Percentiles rank a stretch among this genome's conserved stretches.
Conservation (phyloP, 148 eudicot species). For the Simmondsia chinensis region DNA sequence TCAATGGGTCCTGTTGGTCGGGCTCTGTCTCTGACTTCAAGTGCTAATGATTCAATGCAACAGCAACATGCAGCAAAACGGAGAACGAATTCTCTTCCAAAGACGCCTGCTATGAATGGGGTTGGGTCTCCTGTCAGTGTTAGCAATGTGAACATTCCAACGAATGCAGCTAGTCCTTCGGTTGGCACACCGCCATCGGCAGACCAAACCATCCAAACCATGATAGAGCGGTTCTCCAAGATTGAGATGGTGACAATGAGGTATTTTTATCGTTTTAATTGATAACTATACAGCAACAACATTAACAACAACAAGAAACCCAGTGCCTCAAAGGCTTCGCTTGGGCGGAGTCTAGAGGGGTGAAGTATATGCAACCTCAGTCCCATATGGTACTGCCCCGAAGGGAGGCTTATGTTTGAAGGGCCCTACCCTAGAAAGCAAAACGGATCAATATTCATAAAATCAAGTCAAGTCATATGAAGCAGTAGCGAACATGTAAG, state of each 20-base stretch:
- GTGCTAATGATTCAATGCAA: slow-evolving; percentile 70
- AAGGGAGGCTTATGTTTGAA: too few relatives aligned
- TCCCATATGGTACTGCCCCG: too few relatives aligned
- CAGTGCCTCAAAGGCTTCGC: too few relatives aligned
- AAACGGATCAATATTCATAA: too few relatives aligned
- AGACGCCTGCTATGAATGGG: slow-evolving; percentile 57
- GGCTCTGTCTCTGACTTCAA: slow-evolving; percentile 52
- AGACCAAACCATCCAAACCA: slow-evolving; percentile 36
- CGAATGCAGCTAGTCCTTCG: slow-evolving; percentile 78
- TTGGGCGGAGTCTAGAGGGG: too few relatives aligned
- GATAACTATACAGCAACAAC: too few relatives aligned
- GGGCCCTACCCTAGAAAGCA: too few relatives aligned
- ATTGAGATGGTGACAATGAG: slow-evolving; percentile 56
- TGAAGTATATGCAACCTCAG: too few relatives aligned
- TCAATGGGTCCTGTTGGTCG: slow-evolving; percentile 51
- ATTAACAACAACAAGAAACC: too few relatives aligned
- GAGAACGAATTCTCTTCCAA: slow-evolving; percentile 72
- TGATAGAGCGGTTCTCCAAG: slow-evolving; percentile 72
- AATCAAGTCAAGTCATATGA: too few relatives aligned
- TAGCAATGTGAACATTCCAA: slow-evolving; percentile 58
- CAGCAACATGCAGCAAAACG: slow-evolving; percentile 66
- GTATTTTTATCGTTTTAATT: slow-evolving; percentile 26
- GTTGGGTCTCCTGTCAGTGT: slow-evolving; percentile 91
- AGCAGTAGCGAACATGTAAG: too few relatives aligned
- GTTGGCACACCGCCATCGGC: slow-evolving; percentile 46